phyloP scores from a whole-genome alignment of 73 alveolate genomes.

The Tetrahymena malaccensis region DNA sequence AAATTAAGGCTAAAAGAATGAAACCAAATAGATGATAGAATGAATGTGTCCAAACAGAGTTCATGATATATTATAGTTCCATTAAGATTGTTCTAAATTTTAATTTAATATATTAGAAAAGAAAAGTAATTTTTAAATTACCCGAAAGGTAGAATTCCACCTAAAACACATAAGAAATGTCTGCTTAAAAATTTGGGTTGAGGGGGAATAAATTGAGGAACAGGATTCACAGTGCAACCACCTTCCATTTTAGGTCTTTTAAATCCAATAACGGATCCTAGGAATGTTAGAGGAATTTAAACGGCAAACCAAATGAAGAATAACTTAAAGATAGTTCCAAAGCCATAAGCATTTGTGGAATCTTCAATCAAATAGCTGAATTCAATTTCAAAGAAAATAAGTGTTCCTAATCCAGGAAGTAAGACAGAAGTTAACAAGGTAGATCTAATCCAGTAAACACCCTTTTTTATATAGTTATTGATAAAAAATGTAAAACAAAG shows the following conservation, averaged over 20 bases:
- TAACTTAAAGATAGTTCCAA: background rate
- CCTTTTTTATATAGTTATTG: background rate
- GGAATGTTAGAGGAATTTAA: constrained; percentile 26
- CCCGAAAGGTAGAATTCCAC: constrained; percentile 36
- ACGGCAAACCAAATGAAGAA: constrained; percentile 23
- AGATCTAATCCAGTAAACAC: constrained; percentile 12
- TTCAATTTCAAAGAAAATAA: constrained; percentile 10
- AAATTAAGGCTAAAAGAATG: constrained; percentile 4
- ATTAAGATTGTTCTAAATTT: constrained; percentile 8
- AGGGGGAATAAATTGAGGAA: constrained; percentile 11
- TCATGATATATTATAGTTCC: constrained; percentile 30
- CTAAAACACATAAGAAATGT: background rate
- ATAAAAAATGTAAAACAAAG: background rate
- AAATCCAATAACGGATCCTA: constrained; percentile 20
- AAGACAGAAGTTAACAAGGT: constrained; percentile 6
- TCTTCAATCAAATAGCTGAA: constrained; percentile 3
- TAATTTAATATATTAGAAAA: background rate
- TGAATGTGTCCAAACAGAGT: constrained; percentile 7
- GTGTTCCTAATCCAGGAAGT: constrained; percentile 22
- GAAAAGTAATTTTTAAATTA: background rate
- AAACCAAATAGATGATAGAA: constrained; percentile 27
- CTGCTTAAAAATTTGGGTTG: background rate
- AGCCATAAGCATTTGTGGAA: constrained; percentile 30
- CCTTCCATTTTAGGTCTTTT: background rate
- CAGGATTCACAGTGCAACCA: constrained; percentile 4